These are phyloP conservation scores for Mikania micrantha DNA, from an alignment of 129 eudicot genomes.

Conservation along the genomic window DNA sequence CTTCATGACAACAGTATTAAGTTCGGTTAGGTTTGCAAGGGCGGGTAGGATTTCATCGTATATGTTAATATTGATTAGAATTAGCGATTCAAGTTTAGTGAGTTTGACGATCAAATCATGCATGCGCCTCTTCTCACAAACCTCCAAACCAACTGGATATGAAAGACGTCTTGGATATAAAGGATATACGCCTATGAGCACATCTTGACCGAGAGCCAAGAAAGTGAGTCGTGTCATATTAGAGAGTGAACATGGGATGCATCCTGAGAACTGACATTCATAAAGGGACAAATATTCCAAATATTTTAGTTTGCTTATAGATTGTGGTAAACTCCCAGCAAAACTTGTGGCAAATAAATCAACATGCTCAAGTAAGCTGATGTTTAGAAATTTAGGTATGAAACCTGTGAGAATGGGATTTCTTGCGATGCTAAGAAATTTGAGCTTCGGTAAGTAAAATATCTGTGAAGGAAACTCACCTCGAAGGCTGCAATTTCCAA, in stretches of 20 bases:
- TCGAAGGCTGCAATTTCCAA: no score
- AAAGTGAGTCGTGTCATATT: constrained; percentile 16
- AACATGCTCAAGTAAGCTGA: no score
- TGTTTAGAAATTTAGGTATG: no score
- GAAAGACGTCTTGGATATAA: not conserved
- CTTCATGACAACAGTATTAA: not conserved
- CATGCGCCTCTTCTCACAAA: constrained; percentile 8
- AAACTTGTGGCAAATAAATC: no score
- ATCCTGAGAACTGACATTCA: no score
- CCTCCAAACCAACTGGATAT: no score
- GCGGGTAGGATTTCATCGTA: constrained; percentile 10
- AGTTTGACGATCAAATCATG: constrained; percentile 10
- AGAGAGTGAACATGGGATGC: no score
- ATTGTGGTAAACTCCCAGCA: constrained; percentile 27
- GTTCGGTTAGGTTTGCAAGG: constrained; percentile 32
- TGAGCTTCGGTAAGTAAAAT: no score
- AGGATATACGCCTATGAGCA: not conserved
- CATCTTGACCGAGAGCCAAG: not conserved
- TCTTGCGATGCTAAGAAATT: no score
- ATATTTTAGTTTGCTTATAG: constrained; percentile 16
- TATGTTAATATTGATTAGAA: not conserved
- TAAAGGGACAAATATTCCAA: not conserved
- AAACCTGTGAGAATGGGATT: no score
- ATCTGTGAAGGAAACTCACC: no score
- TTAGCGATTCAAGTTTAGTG: not conserved